phyloP scores from a whole-genome alignment of 2,329 filamentous ascomycete species.

The Fusarium kyushuense region DNA sequence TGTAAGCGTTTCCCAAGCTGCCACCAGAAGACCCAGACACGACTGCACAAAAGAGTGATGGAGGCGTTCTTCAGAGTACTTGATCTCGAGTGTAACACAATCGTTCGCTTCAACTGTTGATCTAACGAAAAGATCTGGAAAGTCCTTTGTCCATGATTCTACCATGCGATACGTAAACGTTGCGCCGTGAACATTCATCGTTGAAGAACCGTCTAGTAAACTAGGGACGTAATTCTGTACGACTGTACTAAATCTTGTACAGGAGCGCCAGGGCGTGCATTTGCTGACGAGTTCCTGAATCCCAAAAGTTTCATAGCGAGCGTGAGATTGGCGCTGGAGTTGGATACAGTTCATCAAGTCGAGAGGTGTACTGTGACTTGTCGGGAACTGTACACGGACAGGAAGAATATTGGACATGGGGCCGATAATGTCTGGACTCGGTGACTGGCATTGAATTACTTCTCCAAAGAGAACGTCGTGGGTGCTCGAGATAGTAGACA shows the following conservation, averaged over 20 bases:
- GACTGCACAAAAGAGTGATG: conserved; percentile 57
- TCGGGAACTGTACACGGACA: conserved; percentile 61
- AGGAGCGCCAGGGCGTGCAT: conserved; percentile 67
- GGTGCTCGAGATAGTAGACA: conserved; percentile 62
- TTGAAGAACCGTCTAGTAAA: conserved; percentile 53
- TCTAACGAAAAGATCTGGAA: conserved; percentile 60
- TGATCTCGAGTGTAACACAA: conserved; percentile 58
- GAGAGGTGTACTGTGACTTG: conserved; percentile 59
- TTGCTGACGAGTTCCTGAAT: conserved; percentile 64
- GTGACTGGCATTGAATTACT: conserved; percentile 57
- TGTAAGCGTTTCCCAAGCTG: conserved; percentile 60
- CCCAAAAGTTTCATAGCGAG: conserved; percentile 64
- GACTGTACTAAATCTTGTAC: conserved; percentile 66
- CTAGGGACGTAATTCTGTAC: conserved; percentile 61
- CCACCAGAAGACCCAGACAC: conserved; percentile 60
- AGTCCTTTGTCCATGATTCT: conserved; percentile 56
- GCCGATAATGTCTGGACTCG: conserved; percentile 61
- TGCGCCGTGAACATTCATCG: conserved; percentile 60
- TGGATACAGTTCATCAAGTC: conserved; percentile 64
- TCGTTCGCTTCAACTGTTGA: conserved; percentile 55
- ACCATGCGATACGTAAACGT: conserved; percentile 59
- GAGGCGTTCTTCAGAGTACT: conserved; percentile 61
- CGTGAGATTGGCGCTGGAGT: conserved; percentile 60
- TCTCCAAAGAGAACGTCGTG: conserved; percentile 70
- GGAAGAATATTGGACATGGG: conserved; percentile 62